Evolutionary conservation across 768 basidiomycete genomes (phyloP), one percentile per base, ranked within the genome.

Genomic region (Suillus decipiens): DNA sequence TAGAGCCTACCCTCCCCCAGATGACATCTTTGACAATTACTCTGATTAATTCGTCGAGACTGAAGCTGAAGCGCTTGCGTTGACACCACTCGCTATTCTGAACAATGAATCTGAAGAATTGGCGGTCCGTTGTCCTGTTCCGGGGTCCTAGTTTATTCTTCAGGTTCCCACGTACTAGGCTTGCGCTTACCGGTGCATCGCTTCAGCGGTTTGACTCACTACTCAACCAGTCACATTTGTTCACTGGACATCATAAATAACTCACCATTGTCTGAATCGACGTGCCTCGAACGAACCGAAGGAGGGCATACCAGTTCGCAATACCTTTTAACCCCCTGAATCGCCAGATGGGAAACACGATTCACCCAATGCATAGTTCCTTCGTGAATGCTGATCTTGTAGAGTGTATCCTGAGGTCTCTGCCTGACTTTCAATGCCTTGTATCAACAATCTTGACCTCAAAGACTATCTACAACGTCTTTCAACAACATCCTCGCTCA

Each of bases 381-480:
- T 51, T 76, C 45, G 58, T n/a, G 33, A 55, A 76, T 39, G 67
- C 70, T 66, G 77, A 80, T 53, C 64, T 77, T 48, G 67, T 72
- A 31, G 76, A 75, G 61, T 55, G 65, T 60, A 66, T 79, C 31
- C 64, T 79, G 33, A 66, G 45, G 6, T 65, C 61, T 50, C 24
- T 74, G 37, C 75, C 70, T 22, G 68, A 76, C 63, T 77, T 77
- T 42, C 41, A 65, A 6, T 69, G 71, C 22, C 66, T 79, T 43
- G 63, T 57, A 31, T 65, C 64, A 47, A 66, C 66, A 41, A 67
- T 76, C 42, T 67, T 69, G 37, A 66, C 76, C 28, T 74, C 72
- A 6, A 77, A 74, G 60, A 65, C 65, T n/a, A 69, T 77, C 57
- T 72, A 77, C 63, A 61, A 62, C 3, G 61, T 75, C 50, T 79